Evolutionary conservation across 768 basidiomycete genomes (phyloP).

Genomic region (Lyophyllum shimeji): DNA sequence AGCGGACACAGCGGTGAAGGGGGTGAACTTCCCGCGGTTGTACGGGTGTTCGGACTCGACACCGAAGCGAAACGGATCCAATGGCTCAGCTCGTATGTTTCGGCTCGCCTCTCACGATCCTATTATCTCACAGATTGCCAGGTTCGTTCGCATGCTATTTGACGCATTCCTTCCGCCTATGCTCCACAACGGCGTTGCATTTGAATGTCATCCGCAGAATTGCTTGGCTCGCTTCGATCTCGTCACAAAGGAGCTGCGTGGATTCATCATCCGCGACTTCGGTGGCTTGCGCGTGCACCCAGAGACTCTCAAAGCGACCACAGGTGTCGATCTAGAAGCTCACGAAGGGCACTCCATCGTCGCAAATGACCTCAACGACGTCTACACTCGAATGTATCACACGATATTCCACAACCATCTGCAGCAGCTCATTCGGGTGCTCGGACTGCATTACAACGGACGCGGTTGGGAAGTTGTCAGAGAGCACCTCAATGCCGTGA

Average conservation of each 20-base stretch:
- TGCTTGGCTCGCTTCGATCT: constrained; percentile 55
- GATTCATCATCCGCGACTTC: constrained; percentile 59
- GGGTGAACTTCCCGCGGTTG: constrained; percentile 45
- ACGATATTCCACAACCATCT: constrained; percentile 59
- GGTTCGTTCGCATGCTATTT: constrained; percentile 50
- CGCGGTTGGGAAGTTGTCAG: constrained; percentile 53
- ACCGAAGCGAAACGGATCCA: constrained; percentile 47
- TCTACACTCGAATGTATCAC: constrained; percentile 59
- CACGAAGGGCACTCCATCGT: constrained; percentile 49
- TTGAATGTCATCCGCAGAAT: constrained; percentile 63
- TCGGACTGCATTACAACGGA: constrained; percentile 56
- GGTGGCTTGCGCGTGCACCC: constrained; percentile 55
- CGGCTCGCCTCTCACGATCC: not conserved
- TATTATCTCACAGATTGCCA: constrained; percentile 17
- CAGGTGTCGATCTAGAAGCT: constrained; percentile 49
- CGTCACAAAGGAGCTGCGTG: constrained; percentile 46
- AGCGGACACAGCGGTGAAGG: constrained; percentile 47
- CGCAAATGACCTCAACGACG: constrained; percentile 50
- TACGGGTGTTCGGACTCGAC: constrained; percentile 50
- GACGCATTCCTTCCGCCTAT: constrained; percentile 56
- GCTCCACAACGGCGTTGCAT: constrained; percentile 54
- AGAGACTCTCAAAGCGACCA: constrained; percentile 46
- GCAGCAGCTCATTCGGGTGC: constrained; percentile 57
- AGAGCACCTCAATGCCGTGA: constrained; percentile 37
- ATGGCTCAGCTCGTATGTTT: constrained; percentile 50